Evolutionary conservation across 2,329 filamentous ascomycete genomes (phyloP), one percentile per base, ranked within the genome.

Genomic region (Penicillium sp.): DNA sequence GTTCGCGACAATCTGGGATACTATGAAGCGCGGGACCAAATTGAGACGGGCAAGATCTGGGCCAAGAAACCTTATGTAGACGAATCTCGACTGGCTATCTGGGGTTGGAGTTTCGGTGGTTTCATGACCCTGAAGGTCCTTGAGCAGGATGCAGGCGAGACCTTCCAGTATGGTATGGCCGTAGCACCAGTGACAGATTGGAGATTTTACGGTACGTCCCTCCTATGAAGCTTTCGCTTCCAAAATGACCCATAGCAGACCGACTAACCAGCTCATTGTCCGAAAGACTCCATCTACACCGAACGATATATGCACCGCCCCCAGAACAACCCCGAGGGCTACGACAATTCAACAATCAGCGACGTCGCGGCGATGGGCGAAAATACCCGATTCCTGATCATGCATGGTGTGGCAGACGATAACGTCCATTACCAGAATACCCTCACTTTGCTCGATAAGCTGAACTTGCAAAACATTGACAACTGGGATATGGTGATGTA

Each of bases 171-270:
- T 75, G 96, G 95, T 68, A 97, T 99, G 91, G 93, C 96, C 6
- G 96, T 99, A 55, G 95, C 95, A 1, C 95, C 95, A 19, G 95
- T 99, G n/a, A 98, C 94, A 0, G 93, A 99, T 77, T 99, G 95
- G 95, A 85, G 90, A 59, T 97, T 90, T 78, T 99, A 99, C 79
- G 86, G 82, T 84, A 76, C 63, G 68, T 60, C 14, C 2, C 37
- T 28, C 10, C 25, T 3, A 22, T 42, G 43, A 25, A 45, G 26
- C 13, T 11, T 16, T n/a, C 7, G 14, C 46, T 51, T 3, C 3
- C 28, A 33, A 3, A 3, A 8, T 19, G 8, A 37, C 2, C 26
- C 6, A 33, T 7, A n/a, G 25, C n/a, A 16, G 7, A 16, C 13
- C 37, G 28, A 55, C 53, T 45, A 25, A 48, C 25, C 11, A 33